A percentile compares a stretch with the other conserved stretches of the same genome.
Conservation (phyloP, 2,329 filamentous ascomycete species). For the Venturiaceae sp. region DNA sequence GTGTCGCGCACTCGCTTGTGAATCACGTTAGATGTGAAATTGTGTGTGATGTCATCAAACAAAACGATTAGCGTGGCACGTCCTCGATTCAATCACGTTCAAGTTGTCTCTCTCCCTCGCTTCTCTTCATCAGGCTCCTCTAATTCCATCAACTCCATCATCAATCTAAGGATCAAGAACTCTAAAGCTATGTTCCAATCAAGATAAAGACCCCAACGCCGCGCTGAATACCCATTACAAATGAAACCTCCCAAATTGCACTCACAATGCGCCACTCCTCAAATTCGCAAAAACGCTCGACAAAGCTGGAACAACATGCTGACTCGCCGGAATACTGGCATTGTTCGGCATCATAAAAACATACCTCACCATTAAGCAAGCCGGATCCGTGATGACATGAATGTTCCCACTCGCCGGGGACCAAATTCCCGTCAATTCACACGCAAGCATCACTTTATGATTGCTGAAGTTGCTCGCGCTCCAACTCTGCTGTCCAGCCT, state of each 20-base stretch:
- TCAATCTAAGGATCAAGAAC: too few relatives aligned
- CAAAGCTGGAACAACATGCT: slow-evolving; percentile 14
- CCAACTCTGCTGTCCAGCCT: slow-evolving; percentile 15
- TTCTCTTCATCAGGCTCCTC: too few relatives aligned
- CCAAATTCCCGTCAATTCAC: slow-evolving; percentile 17
- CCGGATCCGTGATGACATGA: slow-evolving; percentile 19
- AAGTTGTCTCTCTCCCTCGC: too few relatives aligned
- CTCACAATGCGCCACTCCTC: slow-evolving; percentile 14
- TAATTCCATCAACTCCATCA: too few relatives aligned
- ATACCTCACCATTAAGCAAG: slow-evolving; percentile 23
- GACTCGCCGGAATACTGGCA: slow-evolving; percentile 12
- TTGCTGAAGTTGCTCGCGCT: slow-evolving; percentile 17
- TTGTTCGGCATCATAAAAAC: slow-evolving; percentile 17
- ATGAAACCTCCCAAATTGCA: not conserved
- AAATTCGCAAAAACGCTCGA: slow-evolving; percentile 13
- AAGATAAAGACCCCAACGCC: not conserved
- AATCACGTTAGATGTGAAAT: too few relatives aligned
- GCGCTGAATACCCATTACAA: not conserved
- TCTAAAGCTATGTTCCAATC: too few relatives aligned
- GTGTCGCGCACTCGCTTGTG: too few relatives aligned
- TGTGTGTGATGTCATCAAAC: too few relatives aligned
- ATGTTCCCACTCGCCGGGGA: slow-evolving; percentile 12
- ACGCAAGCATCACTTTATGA: slow-evolving; percentile 20
- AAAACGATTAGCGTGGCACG: too few relatives aligned
- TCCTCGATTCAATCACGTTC: too few relatives aligned